Evolutionary conservation across 2,329 filamentous ascomycete genomes (phyloP).

Genomic region (Triangularia setosa): DNA sequence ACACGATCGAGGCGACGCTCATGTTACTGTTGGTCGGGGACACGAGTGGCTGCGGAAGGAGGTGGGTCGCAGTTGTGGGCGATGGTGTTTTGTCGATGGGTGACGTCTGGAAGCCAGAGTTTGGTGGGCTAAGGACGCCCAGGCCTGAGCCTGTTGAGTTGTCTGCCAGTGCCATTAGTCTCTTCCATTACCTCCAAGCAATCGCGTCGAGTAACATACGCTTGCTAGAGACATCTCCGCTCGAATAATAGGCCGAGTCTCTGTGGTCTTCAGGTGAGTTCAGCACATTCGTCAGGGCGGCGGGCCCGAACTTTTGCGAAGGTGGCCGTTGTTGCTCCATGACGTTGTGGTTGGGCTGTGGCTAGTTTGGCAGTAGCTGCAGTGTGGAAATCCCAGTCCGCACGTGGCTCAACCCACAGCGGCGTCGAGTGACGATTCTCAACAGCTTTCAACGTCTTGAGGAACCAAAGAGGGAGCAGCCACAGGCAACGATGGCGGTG

Average conservation of each 20-base stretch:
- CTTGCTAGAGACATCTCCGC: slow-evolving; percentile 47
- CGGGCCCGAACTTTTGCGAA: slow-evolving; percentile 43
- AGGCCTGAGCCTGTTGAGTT: slow-evolving; percentile 45
- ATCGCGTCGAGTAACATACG: slow-evolving; percentile 32
- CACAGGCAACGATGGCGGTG: neutral
- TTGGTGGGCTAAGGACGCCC: slow-evolving; percentile 38
- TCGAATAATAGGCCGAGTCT: slow-evolving; percentile 51
- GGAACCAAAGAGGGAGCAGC: neutral
- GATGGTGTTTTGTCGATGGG: slow-evolving; percentile 60
- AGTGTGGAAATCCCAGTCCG: slow-evolving; percentile 5
- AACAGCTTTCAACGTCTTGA: neutral
- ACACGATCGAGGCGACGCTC: slow-evolving; percentile 64
- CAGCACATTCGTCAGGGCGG: slow-evolving; percentile 48
- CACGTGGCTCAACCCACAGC: slow-evolving; percentile 4
- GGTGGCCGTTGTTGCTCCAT: slow-evolving; percentile 39
- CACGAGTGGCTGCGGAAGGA: slow-evolving; percentile 49
- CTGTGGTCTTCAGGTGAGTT: slow-evolving; percentile 49
- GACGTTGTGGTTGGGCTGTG: neutral
- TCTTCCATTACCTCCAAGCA: slow-evolving; percentile 6
- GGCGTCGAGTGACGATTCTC: neutral
- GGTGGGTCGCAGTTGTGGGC: slow-evolving; percentile 48
- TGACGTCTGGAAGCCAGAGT: slow-evolving; percentile 47
- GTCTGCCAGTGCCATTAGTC: slow-evolving; percentile 33
- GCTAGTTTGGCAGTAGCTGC: neutral
- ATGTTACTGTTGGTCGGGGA: slow-evolving; percentile 57